Conservation (phyloP, 2,329 filamentous ascomycete species). For the Hymenoscyphus salicellus region DNA sequence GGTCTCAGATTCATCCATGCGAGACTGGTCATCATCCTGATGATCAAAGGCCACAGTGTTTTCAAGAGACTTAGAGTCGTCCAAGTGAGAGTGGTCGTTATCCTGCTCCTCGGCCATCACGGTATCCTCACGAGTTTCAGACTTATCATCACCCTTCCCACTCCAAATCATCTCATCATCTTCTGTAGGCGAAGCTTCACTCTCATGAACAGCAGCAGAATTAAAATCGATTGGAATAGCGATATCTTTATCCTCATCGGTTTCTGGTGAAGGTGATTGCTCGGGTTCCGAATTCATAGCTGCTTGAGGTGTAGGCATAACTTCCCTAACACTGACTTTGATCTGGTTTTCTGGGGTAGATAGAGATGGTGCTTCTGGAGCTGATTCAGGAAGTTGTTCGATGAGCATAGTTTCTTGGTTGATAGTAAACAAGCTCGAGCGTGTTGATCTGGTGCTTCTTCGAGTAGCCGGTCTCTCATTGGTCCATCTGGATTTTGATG, state of each 20-base stretch:
- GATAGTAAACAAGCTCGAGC: constrained; percentile 13
- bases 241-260: not conserved
- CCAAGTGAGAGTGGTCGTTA: not conserved
- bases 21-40: not conserved
- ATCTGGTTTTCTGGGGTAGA: not conserved
- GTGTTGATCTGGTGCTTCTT: constrained; percentile 16
- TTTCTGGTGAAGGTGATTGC: not conserved
- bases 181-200: not conserved
- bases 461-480: constrained; percentile 4
- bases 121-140: not conserved
- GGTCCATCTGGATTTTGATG: not conserved
- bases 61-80: not conserved
- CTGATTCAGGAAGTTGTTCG: not conserved
- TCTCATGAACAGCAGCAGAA: not conserved
- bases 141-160: not conserved
- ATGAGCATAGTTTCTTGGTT: constrained; percentile 2
- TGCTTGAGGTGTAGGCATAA: not conserved
- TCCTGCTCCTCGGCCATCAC: not conserved
- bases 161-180: not conserved
- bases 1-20: not conserved
- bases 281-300: not conserved
- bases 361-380: not conserved
- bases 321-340: not conserved
- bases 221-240: not conserved
- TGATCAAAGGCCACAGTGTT: not conserved